These are phyloP conservation scores for Leishmania gerbilli DNA, from an alignment of 208 protist species.

Conservation along the genomic window DNA sequence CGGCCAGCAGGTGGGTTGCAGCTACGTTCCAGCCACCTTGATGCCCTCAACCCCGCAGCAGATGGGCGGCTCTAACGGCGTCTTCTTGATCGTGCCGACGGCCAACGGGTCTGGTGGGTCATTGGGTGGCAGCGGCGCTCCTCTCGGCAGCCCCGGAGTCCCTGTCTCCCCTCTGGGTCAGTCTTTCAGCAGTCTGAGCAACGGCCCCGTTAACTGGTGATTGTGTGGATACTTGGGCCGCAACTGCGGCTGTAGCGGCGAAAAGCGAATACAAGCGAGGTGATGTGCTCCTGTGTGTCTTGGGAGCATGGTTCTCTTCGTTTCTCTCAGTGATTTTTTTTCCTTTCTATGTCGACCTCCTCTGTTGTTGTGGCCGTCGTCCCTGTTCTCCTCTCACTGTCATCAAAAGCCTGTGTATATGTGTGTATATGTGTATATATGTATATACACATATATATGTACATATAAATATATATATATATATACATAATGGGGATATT, in stretches of 20 bases:
- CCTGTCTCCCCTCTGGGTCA: conserved; percentile 20
- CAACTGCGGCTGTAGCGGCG: background rate
- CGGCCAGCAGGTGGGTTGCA: conserved; percentile 2
- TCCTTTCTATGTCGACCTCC: too few relatives aligned
- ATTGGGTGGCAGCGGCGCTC: background rate
- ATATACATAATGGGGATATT: background rate
- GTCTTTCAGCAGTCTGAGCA: conserved; percentile 23
- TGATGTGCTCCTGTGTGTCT: background rate
- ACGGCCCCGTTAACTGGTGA: conserved; percentile 40
- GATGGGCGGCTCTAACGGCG: conserved; percentile 18
- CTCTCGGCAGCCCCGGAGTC: background rate
- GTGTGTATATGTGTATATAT: background rate
- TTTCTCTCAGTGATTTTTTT: too few relatives aligned
- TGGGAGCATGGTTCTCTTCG: too few relatives aligned
- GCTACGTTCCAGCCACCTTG: conserved; percentile 19
- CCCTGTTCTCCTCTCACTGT: background rate
- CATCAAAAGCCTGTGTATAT: background rate
- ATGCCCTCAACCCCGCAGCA: conserved; percentile 7
- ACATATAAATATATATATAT: too few relatives aligned
- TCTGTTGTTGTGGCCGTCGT: background rate
- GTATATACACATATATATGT: background rate
- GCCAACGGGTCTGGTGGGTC: conserved; percentile 1
- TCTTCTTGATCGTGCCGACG: conserved; percentile 23
- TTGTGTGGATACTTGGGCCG: conserved; percentile 43
- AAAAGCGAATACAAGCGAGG: background rate